phyloP scores from a whole-genome alignment of 768 basidiomycete genomes.

The Hypholoma fasciculare region DNA sequence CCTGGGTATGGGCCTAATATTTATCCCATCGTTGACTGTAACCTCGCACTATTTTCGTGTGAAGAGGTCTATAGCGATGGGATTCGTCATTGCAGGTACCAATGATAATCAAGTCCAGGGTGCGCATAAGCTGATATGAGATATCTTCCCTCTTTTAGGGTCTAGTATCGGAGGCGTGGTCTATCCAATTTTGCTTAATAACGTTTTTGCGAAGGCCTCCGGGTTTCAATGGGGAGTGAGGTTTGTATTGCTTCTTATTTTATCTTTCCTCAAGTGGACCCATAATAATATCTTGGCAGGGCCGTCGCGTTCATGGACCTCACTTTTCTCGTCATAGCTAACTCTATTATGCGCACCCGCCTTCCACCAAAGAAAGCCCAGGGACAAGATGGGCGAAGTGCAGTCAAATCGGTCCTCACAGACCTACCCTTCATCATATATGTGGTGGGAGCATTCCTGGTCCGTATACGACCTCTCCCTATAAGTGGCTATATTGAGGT shows the following conservation, averaged over 20 bases:
- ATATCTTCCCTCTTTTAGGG: conserved; percentile 22
- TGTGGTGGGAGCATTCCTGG: conserved; percentile 39
- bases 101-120: neutral
- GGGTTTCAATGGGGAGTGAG: conserved; percentile 46
- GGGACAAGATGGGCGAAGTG: conserved; percentile 21
- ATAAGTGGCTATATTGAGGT: neutral
- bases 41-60: conserved; percentile 53
- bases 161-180: conserved; percentile 50
- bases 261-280: neutral
- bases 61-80: conserved; percentile 53
- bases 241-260: conserved; percentile 26
- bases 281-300: conserved; percentile 21
- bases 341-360: conserved; percentile 43
- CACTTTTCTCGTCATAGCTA: conserved; percentile 42
- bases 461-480: conserved; percentile 16
- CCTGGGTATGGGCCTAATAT: conserved; percentile 54
- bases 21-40: conserved; percentile 52
- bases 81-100: conserved; percentile 50
- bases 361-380: conserved; percentile 28
- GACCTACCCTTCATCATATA: conserved; percentile 45
- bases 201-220: conserved; percentile 34
- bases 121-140: neutral
- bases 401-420: conserved; percentile 33
- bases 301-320: conserved; percentile 47
- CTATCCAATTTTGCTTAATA: conserved; percentile 54